Percentiles rank a stretch among this genome's conserved stretches.
phyloP scores from a whole-genome alignment of 345 rosid species.

The Camelina neglecta region DNA sequence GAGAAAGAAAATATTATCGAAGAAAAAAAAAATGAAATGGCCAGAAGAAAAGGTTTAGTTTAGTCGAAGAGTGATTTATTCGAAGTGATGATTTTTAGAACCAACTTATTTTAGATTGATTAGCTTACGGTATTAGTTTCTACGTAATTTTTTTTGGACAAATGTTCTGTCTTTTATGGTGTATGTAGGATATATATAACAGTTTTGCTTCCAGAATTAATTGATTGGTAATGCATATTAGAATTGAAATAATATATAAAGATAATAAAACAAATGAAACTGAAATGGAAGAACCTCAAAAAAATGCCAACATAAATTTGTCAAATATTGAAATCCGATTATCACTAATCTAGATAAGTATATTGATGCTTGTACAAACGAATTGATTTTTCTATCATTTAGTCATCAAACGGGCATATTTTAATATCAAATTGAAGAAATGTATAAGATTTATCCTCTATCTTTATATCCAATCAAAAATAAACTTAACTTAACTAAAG shows the following conservation, averaged over 20 bases:
- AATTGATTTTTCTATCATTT: neutral
- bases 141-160: slow-evolving; percentile 19
- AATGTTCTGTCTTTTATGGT: slow-evolving; percentile 20
- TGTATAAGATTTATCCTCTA: neutral
- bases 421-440: neutral
- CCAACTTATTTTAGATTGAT: slow-evolving; percentile 8
- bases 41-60: neutral
- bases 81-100: neutral
- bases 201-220: neutral
- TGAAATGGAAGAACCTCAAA: neutral
- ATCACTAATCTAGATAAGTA: neutral
- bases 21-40: neutral
- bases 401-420: neutral
- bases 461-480: neutral
- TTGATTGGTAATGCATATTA: neutral
- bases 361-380: neutral
- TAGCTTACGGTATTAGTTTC: slow-evolving; percentile 13
- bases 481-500: neutral
- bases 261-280: neutral
- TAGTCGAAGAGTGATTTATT: slow-evolving; percentile 13
- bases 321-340: neutral
- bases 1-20: neutral
- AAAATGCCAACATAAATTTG: neutral
- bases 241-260: neutral
- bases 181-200: slow-evolving; percentile 5